These are phyloP conservation scores for Suillus subaureus DNA, from an alignment of 768 basidiomycete genomes.

Conservation along the genomic window DNA sequence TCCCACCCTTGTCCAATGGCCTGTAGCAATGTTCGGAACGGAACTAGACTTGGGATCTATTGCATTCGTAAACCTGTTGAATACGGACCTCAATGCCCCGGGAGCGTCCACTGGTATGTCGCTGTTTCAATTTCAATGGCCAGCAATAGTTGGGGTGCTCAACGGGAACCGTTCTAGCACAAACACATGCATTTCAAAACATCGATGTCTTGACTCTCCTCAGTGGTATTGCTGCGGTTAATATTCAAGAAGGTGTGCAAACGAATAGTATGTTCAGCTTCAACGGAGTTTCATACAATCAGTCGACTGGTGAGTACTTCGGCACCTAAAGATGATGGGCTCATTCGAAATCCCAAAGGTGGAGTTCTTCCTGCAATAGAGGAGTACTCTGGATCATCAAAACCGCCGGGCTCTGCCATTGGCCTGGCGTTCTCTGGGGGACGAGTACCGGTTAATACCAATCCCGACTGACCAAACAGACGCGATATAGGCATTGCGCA, in stretches of 20 bases:
- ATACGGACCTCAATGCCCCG: not conserved
- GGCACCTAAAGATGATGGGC: not conserved
- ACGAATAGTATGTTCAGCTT: not conserved
- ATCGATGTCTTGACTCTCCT: conserved; percentile 1
- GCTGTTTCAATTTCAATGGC: not conserved
- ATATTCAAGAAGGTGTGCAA: not conserved
- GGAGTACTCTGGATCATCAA: not conserved
- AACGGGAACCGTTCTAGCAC: not conserved
- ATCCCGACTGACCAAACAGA: not conserved
- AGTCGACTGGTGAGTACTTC: not conserved
- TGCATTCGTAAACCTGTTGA: not conserved
- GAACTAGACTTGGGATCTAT: not conserved
- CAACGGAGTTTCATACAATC: conserved; percentile 6
- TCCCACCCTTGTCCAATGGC: not conserved
- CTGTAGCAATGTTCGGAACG: not conserved
- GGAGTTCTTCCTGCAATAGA: conserved; percentile 1
- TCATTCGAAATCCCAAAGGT: not conserved
- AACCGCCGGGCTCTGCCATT: not conserved
- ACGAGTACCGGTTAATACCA: not conserved
- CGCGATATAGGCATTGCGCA: not conserved
- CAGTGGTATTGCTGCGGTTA: not conserved
- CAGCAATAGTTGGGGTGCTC: not conserved
- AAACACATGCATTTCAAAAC: not conserved
- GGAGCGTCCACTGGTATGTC: not conserved
- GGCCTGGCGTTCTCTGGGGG: not conserved